Evolutionary conservation across 176 grass and related monocot species (phyloP).

Genomic region (Themeda triandra): DNA sequence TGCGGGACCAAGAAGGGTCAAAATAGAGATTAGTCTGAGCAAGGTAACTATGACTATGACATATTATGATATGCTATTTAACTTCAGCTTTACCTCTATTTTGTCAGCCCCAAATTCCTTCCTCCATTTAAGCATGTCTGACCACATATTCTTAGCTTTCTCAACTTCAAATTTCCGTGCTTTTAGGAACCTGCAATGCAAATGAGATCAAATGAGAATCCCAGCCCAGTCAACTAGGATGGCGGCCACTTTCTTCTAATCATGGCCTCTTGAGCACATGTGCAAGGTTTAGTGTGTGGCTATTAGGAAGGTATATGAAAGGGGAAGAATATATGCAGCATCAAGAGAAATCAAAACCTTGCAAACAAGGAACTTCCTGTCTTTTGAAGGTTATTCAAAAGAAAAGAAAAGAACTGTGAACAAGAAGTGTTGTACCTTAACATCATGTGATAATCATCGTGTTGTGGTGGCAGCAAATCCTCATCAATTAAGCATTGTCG

Average conservation of each 20-base stretch:
- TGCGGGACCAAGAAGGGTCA: not conserved
- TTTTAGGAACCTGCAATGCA: constrained; percentile 69
- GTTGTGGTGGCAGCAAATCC: constrained; percentile 66
- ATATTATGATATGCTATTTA: constrained; percentile 27
- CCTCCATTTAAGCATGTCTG: constrained; percentile 94
- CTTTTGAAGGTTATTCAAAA: not conserved
- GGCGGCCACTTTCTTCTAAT: not conserved
- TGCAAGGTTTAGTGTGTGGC: not conserved
- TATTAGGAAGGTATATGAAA: not conserved
- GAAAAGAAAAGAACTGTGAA: not conserved
- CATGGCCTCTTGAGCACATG: not conserved
- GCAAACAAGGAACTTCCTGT: not conserved
- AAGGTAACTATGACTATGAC: not conserved
- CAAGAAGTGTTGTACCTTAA: constrained; percentile 52
- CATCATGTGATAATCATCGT: constrained; percentile 97
- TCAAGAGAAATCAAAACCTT: not conserved
- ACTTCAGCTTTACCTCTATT: constrained; percentile 51
- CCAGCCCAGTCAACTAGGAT: not conserved
- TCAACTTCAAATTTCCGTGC: constrained; percentile 81
- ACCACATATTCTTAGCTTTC: constrained; percentile 90
- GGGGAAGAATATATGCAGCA: not conserved
- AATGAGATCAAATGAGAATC: constrained; percentile 19
- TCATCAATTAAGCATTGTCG: constrained; percentile 61
- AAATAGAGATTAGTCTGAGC: constrained; percentile 9
- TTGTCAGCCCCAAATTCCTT: constrained; percentile 75